Base-by-base conservation (phyloP, 2,329 filamentous ascomycete genomes). In the Davidsoniella australis region DNA sequence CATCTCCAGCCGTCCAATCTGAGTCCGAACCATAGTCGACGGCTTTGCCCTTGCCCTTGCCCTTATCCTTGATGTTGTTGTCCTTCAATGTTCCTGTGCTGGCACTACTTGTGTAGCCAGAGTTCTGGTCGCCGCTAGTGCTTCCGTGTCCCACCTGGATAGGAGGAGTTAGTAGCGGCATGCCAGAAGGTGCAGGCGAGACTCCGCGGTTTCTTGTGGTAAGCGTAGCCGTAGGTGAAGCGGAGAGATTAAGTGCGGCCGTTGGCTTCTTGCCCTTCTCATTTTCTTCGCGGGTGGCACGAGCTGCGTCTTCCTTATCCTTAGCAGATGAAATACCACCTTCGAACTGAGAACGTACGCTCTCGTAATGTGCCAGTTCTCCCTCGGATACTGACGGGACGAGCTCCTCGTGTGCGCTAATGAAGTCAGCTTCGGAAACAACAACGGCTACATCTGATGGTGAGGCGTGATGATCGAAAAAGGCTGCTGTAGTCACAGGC, bases 341-440 rank as follows among this genome's bases (percentile, higher is more conserved):
- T 60, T 98, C 91, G 59, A 98, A 98, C 16, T 78, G 75, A 16
- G 74, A 77, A 38, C 91, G 72, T 5, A 98, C 89, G 0, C 75
- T 69, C 60, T 94, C 85, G 58, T 96, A 98, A 61, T 98, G 91
- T 44, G 82, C 75, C 39, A 98, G 68, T 66, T 98, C 91, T 54
- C 94, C 89, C 9, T 82, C 80, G 59, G 86, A 94, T 47, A 98
- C 91, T 66, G 82, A 88, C 14, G 88, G 88, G n/a, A 96, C 80
- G 39, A 98, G 72, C 65, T 96, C 91, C 41, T 69, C 68, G 58
- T 96, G 79, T 1, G 91, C 91, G 23, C 76, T 75, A 18, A 82
- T 62, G 60, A 98, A 98, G 63, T 98, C 91, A 45, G 82, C 75
- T 63, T 95, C 89, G 1, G 78, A 83, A 24, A 98, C 91, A 66